phyloP scores from a whole-genome alignment of 1,284 basidiomycete species.

The Pholiota adiposa region DNA sequence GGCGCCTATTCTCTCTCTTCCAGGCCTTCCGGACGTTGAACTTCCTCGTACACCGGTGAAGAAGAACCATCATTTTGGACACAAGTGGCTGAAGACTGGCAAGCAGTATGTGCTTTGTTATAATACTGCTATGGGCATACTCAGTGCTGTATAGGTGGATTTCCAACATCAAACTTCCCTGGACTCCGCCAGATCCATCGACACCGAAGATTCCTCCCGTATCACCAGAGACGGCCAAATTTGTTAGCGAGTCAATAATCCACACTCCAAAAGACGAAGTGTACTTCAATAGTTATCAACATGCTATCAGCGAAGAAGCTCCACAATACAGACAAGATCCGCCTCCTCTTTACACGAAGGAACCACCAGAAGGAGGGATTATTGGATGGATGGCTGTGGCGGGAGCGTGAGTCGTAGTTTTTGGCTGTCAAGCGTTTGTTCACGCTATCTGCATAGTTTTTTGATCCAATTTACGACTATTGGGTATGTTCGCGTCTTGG shows the following conservation, averaged over 20 bases:
- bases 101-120: conserved; percentile 14
- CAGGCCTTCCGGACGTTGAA: conserved; percentile 24
- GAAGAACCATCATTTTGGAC: conserved; percentile 18
- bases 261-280: conserved; percentile 24
- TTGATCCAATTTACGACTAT: conserved; percentile 29
- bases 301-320: conserved; percentile 6
- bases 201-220: conserved; percentile 22
- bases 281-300: conserved; percentile 14
- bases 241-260: conserved; percentile 13
- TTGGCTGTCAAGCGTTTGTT: neutral
- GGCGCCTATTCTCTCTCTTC: conserved; percentile 25
- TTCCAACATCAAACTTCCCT: conserved; percentile 23
- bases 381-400: conserved; percentile 27
- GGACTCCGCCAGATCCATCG: conserved; percentile 18
- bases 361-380: conserved; percentile 24
- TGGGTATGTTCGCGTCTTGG: conserved; percentile 17
- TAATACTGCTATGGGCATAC: neutral
- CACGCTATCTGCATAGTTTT: conserved; percentile 18
- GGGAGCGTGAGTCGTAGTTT: conserved; percentile 23
- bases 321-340: conserved; percentile 18
- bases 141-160: conserved; percentile 19
- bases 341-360: conserved; percentile 27
- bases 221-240: conserved; percentile 23
- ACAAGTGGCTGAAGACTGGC: conserved; percentile 18
- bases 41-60: conserved; percentile 19